phyloP scores from a whole-genome alignment of 116 monocot species.

The Iris pallida region DNA sequence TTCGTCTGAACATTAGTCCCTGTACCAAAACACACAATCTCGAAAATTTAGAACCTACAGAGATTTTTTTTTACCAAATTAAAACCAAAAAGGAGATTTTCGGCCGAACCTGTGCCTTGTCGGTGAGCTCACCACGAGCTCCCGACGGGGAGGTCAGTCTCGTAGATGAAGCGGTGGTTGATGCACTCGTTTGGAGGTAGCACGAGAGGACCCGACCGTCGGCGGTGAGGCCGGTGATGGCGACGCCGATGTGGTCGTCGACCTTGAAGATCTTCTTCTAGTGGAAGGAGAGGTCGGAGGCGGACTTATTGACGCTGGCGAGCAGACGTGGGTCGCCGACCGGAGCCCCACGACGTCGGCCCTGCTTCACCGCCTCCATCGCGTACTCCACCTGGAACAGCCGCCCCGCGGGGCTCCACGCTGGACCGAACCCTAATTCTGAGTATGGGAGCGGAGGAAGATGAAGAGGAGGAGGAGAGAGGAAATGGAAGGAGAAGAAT shows the following conservation, averaged over 20 bases:
- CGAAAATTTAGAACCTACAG: too few relatives aligned
- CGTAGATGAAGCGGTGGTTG: constrained; percentile 96
- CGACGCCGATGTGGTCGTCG: constrained; percentile 91
- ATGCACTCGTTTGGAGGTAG: constrained; percentile 92
- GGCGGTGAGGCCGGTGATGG: constrained; percentile 95
- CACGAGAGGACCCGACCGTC: constrained; percentile 90
- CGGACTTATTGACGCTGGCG: constrained; percentile 82
- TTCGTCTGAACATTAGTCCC: too few relatives aligned
- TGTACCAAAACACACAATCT: too few relatives aligned
- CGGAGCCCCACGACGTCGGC: constrained; percentile 76
- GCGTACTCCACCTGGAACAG: constrained; percentile 98
- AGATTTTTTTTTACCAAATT: too few relatives aligned
- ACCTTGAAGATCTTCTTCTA: constrained; percentile 94
- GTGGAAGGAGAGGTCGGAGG: constrained; percentile 92
- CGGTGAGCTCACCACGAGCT: constrained; percentile 88
- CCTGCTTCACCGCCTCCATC: constrained; percentile 95
- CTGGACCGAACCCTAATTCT: too few relatives aligned
- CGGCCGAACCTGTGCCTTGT: constrained; percentile 84
- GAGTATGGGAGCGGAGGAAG: too few relatives aligned
- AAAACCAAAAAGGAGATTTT: too few relatives aligned
- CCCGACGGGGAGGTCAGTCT: constrained; percentile 73
- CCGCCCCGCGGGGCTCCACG: constrained; percentile 93
- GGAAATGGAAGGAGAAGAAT: too few relatives aligned
- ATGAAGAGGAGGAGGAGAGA: too few relatives aligned
- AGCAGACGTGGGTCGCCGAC: constrained; percentile 68